Evolutionary conservation across 225 moss, liverwort and hornwort species (phyloP).

Genomic region (Climacium dendroides): DNA sequence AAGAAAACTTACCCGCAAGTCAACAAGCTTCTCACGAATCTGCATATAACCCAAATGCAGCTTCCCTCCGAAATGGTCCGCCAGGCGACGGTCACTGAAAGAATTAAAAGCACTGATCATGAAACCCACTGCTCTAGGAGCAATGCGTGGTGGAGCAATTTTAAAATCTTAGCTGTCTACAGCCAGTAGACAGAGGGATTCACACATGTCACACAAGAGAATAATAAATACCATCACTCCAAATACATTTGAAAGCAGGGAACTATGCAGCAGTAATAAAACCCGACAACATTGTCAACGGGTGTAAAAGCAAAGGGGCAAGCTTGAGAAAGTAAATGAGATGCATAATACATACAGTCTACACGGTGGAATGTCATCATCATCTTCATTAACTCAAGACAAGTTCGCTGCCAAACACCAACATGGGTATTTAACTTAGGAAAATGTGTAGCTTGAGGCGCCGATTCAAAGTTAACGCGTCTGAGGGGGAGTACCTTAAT

Average conservation of each 20-base stretch:
- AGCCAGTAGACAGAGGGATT: not conserved
- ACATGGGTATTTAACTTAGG: constrained; percentile 42
- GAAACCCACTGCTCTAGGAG: constrained; percentile 2
- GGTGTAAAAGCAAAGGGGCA: not conserved
- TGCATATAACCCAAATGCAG: constrained; percentile 99
- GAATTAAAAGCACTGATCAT: constrained; percentile 5
- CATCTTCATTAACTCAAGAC: constrained; percentile 33
- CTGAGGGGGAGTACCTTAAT: not conserved
- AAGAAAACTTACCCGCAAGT: constrained; percentile 47
- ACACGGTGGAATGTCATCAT: constrained; percentile 24
- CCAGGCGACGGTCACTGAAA: constrained; percentile 89
- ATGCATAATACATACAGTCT: constrained; percentile 44
- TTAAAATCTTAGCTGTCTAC: not conserved
- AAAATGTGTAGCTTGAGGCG: constrained; percentile 2
- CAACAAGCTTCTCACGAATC: constrained; percentile 93
- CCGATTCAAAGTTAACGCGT: not conserved
- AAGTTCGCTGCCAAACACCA: constrained; percentile 40
- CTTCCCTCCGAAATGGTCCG: constrained; percentile 99
- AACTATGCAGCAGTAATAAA: not conserved
- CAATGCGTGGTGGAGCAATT: not conserved
- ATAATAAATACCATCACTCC: not conserved
- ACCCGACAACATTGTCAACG: not conserved
- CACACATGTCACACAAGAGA: not conserved
- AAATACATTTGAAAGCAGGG: not conserved
- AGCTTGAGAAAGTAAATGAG: constrained; percentile 26